Conservation (phyloP, 2,329 filamentous ascomycete genomes). For the Tolypocladium capitatum region DNA sequence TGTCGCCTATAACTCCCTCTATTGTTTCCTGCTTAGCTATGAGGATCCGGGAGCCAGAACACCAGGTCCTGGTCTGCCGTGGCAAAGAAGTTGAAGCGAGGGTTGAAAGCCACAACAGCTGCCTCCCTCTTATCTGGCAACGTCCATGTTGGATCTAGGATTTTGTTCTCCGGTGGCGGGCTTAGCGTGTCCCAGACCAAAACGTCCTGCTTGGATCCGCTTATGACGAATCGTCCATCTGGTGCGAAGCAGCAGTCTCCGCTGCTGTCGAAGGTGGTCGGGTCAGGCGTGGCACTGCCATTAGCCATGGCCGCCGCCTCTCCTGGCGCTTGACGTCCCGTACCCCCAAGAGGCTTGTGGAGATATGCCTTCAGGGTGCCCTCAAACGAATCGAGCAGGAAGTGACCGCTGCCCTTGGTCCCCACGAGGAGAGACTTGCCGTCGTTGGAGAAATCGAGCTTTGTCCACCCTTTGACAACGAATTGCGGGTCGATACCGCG, state of each 20-base stretch:
- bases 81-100: constrained; percentile 80
- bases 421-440: constrained; percentile 76
- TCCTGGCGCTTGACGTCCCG: constrained; percentile 38
- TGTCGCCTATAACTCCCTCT: neutral
- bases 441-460: constrained; percentile 91
- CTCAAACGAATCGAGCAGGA: constrained; percentile 84
- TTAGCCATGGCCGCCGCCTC: constrained; percentile 23
- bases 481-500: constrained; percentile 40
- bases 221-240: constrained; percentile 78
- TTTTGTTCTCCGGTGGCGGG: constrained; percentile 38
- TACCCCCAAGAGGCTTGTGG: constrained; percentile 40
- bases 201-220: constrained; percentile 62
- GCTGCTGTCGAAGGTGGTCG: constrained; percentile 37
- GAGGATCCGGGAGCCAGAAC: constrained; percentile 64
- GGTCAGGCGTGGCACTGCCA: constrained; percentile 18
- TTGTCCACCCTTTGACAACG: constrained; percentile 64
- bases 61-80: constrained; percentile 75
- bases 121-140: constrained; percentile 55
- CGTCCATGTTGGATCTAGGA: constrained; percentile 49
- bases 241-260: constrained; percentile 82
- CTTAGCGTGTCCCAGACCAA: constrained; percentile 75
- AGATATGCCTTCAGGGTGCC: constrained; percentile 67
- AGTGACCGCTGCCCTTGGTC: constrained; percentile 75
- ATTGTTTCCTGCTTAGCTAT: constrained; percentile 11
- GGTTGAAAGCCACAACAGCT: constrained; percentile 76